Evolutionary conservation across 257 asterid species (phyloP).

Genomic region (Solanum chiquidenum): DNA sequence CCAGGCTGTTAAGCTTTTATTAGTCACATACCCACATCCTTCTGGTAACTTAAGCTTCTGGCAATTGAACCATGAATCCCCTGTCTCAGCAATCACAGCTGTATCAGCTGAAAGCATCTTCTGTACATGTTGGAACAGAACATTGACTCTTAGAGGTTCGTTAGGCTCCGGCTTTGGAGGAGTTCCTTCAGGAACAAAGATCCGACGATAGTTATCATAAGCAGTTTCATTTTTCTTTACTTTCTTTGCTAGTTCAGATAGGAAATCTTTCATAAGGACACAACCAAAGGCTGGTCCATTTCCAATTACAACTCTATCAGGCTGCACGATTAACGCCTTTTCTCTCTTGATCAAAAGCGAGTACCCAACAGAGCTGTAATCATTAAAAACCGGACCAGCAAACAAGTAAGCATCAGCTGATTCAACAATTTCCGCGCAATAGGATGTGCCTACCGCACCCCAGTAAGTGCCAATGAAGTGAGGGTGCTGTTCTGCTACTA

Average conservation of each 20-base stretch:
- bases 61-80: constrained; percentile 89
- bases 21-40: constrained; percentile 62
- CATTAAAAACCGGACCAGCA: constrained; percentile 73
- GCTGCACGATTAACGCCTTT: constrained; percentile 62
- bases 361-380: constrained; percentile 80
- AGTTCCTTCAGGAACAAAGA: constrained; percentile 62
- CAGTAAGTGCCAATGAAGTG: constrained; percentile 78
- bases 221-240: constrained; percentile 43
- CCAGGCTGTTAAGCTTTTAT: background rate
- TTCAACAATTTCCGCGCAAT: constrained; percentile 79
- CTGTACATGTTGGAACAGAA: constrained; percentile 68
- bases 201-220: constrained; percentile 49
- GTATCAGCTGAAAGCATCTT: constrained; percentile 41
- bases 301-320: constrained; percentile 53
- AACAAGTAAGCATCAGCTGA: constrained; percentile 72
- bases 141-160: constrained; percentile 65
- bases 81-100: constrained; percentile 80
- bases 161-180: constrained; percentile 46
- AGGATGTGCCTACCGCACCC: constrained; percentile 74
- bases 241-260: constrained; percentile 38
- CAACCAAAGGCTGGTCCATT: constrained; percentile 76
- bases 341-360: constrained; percentile 70
- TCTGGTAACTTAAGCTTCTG: constrained; percentile 76
- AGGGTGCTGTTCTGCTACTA: constrained; percentile 62
- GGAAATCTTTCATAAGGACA: constrained; percentile 62